Evolutionary conservation across 495 filamentous ascomycete species (phyloP), one percentile per base, ranked within the genome.

Genomic region (Penicillium salamii): DNA sequence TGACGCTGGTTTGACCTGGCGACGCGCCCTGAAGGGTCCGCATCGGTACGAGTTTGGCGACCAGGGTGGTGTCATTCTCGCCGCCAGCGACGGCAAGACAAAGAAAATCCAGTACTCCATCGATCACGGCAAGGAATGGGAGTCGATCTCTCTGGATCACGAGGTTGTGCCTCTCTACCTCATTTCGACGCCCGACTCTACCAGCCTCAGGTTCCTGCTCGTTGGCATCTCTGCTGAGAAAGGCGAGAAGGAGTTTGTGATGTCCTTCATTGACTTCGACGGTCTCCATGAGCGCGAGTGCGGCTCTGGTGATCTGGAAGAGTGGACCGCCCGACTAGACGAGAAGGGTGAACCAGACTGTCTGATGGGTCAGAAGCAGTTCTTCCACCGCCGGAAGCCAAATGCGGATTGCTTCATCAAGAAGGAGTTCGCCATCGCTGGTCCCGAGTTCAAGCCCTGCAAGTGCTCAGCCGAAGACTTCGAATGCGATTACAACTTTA

Each of bases 11-110:
- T 62, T 86, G 46, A 95, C 83, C 11, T 98, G 93, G 93, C 78
- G 57, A 5, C 69, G 76, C 54, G 88, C 84, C 1, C 76, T 84
- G 5, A 71, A 91, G 17, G 85, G 86, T n/a, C 85, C 91, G 5
- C 90, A 97, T 66, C 92, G 88, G 62, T 97, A 96, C 67, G 90
- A 95, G 59, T 91, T 97, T 66, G 93, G 92, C 23, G 91, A 96
- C 52, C 82, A 92, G 54, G 93, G 93, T 5, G 86, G 90, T 18
- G 81, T 97, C 18, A 74, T 98, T 3, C 76, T 96, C 28, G 93
- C 93, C 7, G 71, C 75, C 28, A 89, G 96, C 54, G 73, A 78
- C 32, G 76, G 66, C 17, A 64, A 61, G 42, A 88, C 87, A 6
- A 68, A 90, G 40, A 67, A 87, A 53, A 72, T 97, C 46, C 69